These are phyloP conservation scores for Fabrea salina DNA, from an alignment of 169 alveolate genomes.

Conservation along the genomic window DNA sequence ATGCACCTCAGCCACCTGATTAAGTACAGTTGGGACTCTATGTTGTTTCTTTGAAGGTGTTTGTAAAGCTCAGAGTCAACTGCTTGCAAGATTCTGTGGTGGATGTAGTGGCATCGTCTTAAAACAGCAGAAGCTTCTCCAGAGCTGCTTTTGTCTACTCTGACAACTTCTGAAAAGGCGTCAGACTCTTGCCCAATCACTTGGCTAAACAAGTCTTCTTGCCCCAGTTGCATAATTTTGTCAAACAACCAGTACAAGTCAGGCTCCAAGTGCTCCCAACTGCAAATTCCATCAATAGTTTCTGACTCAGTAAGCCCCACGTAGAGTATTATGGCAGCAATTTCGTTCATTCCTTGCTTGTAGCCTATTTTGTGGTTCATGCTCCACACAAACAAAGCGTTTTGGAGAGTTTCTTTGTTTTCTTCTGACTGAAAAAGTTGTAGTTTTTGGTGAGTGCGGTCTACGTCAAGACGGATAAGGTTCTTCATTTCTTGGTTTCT, in stretches of 20 bases:
- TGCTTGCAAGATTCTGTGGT: slow-evolving; percentile 44
- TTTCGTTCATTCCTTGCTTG: slow-evolving; percentile 82
- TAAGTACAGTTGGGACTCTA: slow-evolving; percentile 71
- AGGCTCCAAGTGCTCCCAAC: slow-evolving; percentile 54
- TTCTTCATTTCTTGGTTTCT: slow-evolving; percentile 42
- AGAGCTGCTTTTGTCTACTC: neutral
- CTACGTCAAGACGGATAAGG: slow-evolving; percentile 58
- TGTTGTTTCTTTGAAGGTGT: slow-evolving; percentile 63
- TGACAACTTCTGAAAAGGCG: neutral
- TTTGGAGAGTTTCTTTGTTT: slow-evolving; percentile 65
- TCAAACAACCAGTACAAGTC: slow-evolving; percentile 63
- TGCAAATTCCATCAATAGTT: neutral
- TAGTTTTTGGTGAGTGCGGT: slow-evolving; percentile 73
- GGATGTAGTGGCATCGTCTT: slow-evolving; percentile 18
- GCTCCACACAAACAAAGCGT: slow-evolving; percentile 83
- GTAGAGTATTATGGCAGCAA: slow-evolving; percentile 40
- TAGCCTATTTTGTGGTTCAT: slow-evolving; percentile 74
- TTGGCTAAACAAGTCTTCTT: slow-evolving; percentile 40
- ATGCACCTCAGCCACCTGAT: slow-evolving; percentile 81
- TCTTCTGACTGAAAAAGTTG: slow-evolving; percentile 66
- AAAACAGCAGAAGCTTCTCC: slow-evolving; percentile 26
- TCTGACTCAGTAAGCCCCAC: slow-evolving; percentile 39
- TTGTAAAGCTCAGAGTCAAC: slow-evolving; percentile 71
- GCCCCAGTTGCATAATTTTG: slow-evolving; percentile 66
- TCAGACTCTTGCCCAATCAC: slow-evolving; percentile 31